Conservation (phyloP, 2,329 filamentous ascomycete genomes). For the Fusarium sulawesiense region DNA sequence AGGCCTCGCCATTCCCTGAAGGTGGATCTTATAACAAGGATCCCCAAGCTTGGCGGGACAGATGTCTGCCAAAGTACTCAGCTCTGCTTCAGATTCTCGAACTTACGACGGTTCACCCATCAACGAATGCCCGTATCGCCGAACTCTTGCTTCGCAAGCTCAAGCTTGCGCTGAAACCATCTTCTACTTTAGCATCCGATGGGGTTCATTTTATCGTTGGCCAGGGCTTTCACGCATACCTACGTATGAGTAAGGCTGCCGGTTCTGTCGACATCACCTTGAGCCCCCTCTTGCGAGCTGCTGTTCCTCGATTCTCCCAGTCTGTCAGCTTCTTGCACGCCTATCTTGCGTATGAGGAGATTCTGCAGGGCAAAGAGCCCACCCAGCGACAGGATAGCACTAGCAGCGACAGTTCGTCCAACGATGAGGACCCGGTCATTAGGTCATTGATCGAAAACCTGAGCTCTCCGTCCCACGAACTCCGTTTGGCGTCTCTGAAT, state of each 20-base stretch:
- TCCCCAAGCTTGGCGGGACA: slow-evolving; percentile 69
- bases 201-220: slow-evolving; percentile 79
- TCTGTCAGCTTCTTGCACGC: slow-evolving; percentile 74
- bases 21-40: slow-evolving; percentile 71
- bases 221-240: slow-evolving; percentile 78
- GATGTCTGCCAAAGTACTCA: slow-evolving; percentile 75
- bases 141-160: slow-evolving; percentile 74
- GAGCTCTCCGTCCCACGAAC: slow-evolving; percentile 76
- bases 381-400: slow-evolving; percentile 45
- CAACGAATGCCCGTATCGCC: slow-evolving; percentile 73
- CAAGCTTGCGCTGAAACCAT: slow-evolving; percentile 71
- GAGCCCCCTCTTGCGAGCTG: slow-evolving; percentile 73
- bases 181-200: slow-evolving; percentile 67
- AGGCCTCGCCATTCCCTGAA: slow-evolving; percentile 73
- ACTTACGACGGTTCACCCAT: slow-evolving; percentile 71
- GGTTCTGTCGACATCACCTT: slow-evolving; percentile 68
- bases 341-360: slow-evolving; percentile 66
- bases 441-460: slow-evolving; percentile 78
- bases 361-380: slow-evolving; percentile 35
- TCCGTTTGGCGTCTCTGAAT: slow-evolving; percentile 78
- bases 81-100: slow-evolving; percentile 73
- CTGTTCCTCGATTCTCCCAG: slow-evolving; percentile 73
- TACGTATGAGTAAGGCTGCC: slow-evolving; percentile 71
- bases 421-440: slow-evolving; percentile 71
- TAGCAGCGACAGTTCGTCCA: slow-evolving; percentile 56